A percentile compares a stretch with the other conserved stretches of the same genome.
Conservation (phyloP, 257 asterid genomes). For the Ajuga chamaepitys region DNA sequence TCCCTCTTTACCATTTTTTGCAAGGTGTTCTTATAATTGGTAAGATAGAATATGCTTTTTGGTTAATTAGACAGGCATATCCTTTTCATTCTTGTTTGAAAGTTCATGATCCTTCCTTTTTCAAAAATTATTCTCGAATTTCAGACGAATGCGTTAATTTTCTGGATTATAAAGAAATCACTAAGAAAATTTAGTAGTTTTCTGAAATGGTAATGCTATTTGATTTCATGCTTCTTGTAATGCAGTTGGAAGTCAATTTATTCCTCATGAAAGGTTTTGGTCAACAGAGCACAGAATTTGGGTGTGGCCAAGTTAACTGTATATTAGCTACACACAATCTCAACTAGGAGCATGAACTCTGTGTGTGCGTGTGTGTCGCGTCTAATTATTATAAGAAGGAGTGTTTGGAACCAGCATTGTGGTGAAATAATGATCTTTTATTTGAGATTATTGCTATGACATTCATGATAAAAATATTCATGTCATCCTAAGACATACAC, state of each 20-base stretch:
- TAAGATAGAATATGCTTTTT: neutral
- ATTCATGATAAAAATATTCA: neutral
- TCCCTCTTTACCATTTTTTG: neutral
- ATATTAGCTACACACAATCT: neutral
- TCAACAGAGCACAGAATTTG: constrained; percentile 11
- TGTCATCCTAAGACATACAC: neutral
- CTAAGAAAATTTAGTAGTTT: constrained; percentile 1
- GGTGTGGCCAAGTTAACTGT: neutral
- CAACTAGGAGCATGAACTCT: neutral
- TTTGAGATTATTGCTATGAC: neutral
- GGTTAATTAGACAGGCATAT: neutral
- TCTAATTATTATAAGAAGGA: neutral
- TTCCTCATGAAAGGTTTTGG: neutral
- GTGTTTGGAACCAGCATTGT: constrained; percentile 5
- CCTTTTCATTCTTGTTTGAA: neutral
- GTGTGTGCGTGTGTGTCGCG: neutral
- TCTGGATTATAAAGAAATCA: constrained; percentile 6
- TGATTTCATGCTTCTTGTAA: neutral
- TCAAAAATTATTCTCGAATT: neutral
- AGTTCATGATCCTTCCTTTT: neutral
- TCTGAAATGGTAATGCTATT: constrained; percentile 9
- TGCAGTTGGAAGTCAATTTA: neutral
- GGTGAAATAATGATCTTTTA: constrained; percentile 7
- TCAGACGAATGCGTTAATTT: constrained; percentile 1
- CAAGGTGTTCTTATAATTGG: constrained; percentile 1